These are phyloP conservation scores for Leucosporidium creatinivorum DNA, from an alignment of 768 basidiomycete species.

Conservation along the genomic window DNA sequence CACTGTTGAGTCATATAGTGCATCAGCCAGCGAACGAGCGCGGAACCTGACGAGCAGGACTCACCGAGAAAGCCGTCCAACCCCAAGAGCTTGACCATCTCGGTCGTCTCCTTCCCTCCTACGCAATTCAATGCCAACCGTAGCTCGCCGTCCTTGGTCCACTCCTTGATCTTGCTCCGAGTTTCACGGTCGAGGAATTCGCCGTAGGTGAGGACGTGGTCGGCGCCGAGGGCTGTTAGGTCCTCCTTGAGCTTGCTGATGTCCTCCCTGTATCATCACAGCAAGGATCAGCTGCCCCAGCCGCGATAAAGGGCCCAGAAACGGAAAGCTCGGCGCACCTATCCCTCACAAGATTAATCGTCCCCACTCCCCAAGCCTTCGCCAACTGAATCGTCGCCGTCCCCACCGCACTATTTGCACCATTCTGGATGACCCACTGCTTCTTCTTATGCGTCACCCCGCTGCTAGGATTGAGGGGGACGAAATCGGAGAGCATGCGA, in stretches of 20 bases:
- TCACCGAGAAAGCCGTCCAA: constrained; percentile 23
- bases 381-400: constrained; percentile 48
- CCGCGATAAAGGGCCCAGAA: too few relatives aligned
- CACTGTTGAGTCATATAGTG: constrained; percentile 37
- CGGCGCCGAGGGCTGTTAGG: constrained; percentile 60
- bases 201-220: constrained; percentile 69
- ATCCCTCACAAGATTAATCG: constrained; percentile 71
- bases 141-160: constrained; percentile 59
- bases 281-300: background rate
- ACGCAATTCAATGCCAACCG: constrained; percentile 55
- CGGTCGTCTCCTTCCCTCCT: constrained; percentile 59
- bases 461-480: constrained; percentile 46
- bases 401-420: constrained; percentile 53
- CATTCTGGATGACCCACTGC: constrained; percentile 80
- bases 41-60: background rate
- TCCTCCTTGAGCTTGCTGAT: constrained; percentile 50
- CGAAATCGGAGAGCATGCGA: constrained; percentile 69
- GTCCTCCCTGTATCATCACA: constrained; percentile 47
- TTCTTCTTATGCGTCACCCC: constrained; percentile 41
- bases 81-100: constrained; percentile 63
- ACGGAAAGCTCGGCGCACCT: constrained; percentile 49
- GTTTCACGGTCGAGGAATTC: constrained; percentile 54
- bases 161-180: constrained; percentile 53
- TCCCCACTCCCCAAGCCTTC: constrained; percentile 60
- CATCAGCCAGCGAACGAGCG: background rate